Evolutionary conservation across 169 alveolate species (phyloP).

Genomic region (Babesia sp.): DNA sequence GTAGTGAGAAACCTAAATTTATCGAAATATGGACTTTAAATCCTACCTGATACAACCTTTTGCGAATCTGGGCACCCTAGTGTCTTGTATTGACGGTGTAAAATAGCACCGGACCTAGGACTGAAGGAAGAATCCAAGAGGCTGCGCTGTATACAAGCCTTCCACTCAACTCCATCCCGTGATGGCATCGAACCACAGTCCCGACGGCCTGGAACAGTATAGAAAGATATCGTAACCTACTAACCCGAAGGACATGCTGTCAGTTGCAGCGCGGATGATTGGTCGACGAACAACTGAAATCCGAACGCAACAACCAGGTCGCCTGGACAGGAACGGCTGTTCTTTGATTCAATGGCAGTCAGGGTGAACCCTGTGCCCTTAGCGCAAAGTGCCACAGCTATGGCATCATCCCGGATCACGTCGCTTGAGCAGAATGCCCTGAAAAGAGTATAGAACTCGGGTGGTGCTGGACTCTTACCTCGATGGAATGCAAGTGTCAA

Average conservation of each 20-base stretch:
- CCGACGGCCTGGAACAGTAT: not conserved
- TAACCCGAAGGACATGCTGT: slow-evolving; percentile 32
- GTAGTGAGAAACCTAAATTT: not conserved
- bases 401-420: not conserved
- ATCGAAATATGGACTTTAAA: not conserved
- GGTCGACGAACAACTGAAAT: slow-evolving; percentile 14
- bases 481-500: slow-evolving; percentile 27
- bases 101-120: not conserved
- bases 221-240: not conserved
- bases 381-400: slow-evolving; percentile 16
- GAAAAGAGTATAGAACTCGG: not conserved
- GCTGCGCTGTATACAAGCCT: slow-evolving; percentile 7
- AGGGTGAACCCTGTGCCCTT: not conserved
- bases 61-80: not conserved
- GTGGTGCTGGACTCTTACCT: not conserved
- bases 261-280: not conserved
- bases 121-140: not conserved
- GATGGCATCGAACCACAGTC: slow-evolving; percentile 27
- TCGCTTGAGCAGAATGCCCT: slow-evolving; percentile 31
- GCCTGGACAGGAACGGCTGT: slow-evolving; percentile 3
- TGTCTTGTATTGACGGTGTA: not conserved
- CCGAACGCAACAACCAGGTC: slow-evolving; percentile 36
- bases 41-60: slow-evolving; percentile 13
- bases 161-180: slow-evolving; percentile 24
- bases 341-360: not conserved